Evolutionary conservation across 257 asterid species (phyloP).

Genomic region (Solanum sejunctum): DNA sequence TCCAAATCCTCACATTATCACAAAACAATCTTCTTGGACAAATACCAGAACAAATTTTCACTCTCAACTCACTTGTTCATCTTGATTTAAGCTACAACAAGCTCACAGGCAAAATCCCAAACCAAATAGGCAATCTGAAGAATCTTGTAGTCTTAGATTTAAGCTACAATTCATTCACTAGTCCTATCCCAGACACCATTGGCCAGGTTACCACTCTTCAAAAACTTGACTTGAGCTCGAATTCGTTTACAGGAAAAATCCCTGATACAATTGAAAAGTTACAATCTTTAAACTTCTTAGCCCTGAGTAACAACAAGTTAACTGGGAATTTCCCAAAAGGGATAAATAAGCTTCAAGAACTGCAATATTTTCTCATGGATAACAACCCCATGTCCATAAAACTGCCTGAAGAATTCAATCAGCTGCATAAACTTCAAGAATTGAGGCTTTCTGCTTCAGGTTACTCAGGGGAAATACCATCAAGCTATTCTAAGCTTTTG

Average conservation of each 20-base stretch:
- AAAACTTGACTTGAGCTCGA: constrained; percentile 76
- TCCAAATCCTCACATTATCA: constrained; percentile 67
- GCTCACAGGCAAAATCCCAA: constrained; percentile 40
- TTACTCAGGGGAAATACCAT: constrained; percentile 57
- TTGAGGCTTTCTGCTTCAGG: constrained; percentile 70
- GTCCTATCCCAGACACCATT: constrained; percentile 32
- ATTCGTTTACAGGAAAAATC: constrained; percentile 42
- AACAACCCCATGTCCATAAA: constrained; percentile 53
- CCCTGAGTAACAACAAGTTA: constrained; percentile 50
- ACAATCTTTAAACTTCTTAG: constrained; percentile 47
- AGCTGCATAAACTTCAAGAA: constrained; percentile 55
- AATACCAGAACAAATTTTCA: constrained; percentile 39
- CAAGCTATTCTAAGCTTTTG: constrained; percentile 31
- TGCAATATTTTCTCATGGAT: constrained; percentile 76
- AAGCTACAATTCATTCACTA: constrained; percentile 51
- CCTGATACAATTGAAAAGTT: constrained; percentile 36
- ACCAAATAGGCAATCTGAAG: constrained; percentile 28
- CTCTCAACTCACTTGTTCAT: constrained; percentile 39
- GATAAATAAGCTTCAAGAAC: constrained; percentile 17
- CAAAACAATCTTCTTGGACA: constrained; percentile 50
- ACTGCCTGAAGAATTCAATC: constrained; percentile 41
- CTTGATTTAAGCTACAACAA: constrained; percentile 73
- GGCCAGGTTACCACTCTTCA: constrained; percentile 45
- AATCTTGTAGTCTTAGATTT: constrained; percentile 57
- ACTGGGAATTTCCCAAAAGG: constrained; percentile 40